Base-by-base conservation (phyloP, 2,329 filamentous ascomycete species). In the Microdochium trichocladiopsis region DNA sequence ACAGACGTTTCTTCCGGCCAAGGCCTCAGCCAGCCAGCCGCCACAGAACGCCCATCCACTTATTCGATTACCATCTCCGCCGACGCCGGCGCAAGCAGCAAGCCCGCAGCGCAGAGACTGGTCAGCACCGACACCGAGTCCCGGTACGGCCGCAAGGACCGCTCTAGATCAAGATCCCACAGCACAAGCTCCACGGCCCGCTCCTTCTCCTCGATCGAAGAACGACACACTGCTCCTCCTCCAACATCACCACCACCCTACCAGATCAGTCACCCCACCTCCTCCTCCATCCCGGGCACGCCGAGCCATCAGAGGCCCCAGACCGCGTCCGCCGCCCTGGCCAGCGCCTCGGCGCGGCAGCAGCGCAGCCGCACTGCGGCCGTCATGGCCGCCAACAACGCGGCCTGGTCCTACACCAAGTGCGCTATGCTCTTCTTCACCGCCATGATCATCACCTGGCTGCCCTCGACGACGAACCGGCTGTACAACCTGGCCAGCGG, bases 381-480 rank as follows among this genome's bases (percentile, higher is more conserved):
- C 8, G 71, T 72, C 33, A 71, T 76, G 52, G 79, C 82, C 52
- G 72, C 81, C 21, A 84, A 79, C 62, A 84, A 76, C 33, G 84
- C 84, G 2, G 80, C 84, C 1, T 86, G 82, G 82, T 77, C 80
- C 1, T 89, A 89, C 63, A 81, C 84, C 52, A 87, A 87, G 60
- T 87, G 85, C 48, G 79, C 86, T 1, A 72, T 88, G 25, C 74
- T 89, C 9, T 88, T 89, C 74, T 89, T 89, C 67, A 75, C 82
- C 1, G 85, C 85, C 1, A 76, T 90, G 54, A 73, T 88, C 50
- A 78, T 89, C 24, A 88, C 87, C 5, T 90, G 86, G 86, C 82
- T 92, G 53, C 90, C 82, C 1, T 91, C 87, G 1, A 88, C 84
- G 22, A 78, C 86, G 54, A 94, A 95, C 65, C 79, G 90, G 10